Evolutionary conservation across 2,329 filamentous ascomycete species (phyloP), one percentile per base, ranked within the genome.

Genomic region (Mycosphaerella sp.): DNA sequence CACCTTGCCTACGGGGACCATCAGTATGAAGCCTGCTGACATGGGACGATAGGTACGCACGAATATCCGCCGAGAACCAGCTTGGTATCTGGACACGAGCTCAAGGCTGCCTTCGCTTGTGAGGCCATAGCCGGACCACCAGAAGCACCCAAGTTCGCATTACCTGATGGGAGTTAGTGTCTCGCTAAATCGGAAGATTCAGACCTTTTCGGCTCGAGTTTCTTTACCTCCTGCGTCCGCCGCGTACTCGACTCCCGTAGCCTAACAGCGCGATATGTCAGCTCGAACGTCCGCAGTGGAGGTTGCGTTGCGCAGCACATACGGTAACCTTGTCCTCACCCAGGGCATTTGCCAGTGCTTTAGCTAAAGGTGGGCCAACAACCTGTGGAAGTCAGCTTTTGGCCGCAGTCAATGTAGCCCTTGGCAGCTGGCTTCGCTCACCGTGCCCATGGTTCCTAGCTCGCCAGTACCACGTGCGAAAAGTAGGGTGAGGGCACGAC

Each of bases 391-490:
- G 23, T 46, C 21, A 53, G 51, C 42, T 44, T 26, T 6, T 44
- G 34, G 2, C 4, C 12, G 34, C 14, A 36, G 29, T 34, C 26
- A 4, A 1, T 10, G 45, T 14, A 14, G 31, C 11, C 23, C 26
- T 31, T 9, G 26, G 14, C 23, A 34, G 34, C 34, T 21, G 26
- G 29, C 29, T 21, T 14, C 11, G 21, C 34, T 47, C 6, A 34
- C 45, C 21, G 66, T 66, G 11, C 79, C 80, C 51, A 82, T 75
- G 57, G 79, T 81, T 38, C 78, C 78, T 0, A 57, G 38, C 62
- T 81, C 78, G 3, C 73, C 74, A 6, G 79, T 81, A 8, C 80
- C 80, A n/a, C 80, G 75, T n/a, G 79, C 79, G 58, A 79, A 82
- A 59, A 82, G 74, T 46, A 81, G 67, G 2, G 78, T 81, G 57